phyloP scores from a whole-genome alignment of 805 yeast genomes.

The Candida tammaniensis region DNA sequence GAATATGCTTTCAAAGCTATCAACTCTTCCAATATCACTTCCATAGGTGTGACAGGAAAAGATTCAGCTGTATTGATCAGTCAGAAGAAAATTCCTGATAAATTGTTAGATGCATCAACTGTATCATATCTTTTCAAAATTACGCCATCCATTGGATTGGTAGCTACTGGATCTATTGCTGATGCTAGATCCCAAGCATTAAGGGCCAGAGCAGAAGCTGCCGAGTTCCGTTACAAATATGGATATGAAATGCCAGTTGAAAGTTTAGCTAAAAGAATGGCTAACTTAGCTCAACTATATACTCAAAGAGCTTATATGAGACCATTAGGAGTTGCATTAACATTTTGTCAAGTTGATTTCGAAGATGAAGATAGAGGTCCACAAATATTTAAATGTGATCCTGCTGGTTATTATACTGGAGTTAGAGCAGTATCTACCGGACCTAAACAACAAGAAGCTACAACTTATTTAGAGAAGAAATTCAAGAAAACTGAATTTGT shows the following conservation, averaged over 20 bases:
- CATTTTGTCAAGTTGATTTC: conserved; percentile 67
- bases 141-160: conserved; percentile 79
- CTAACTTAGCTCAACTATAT: conserved; percentile 90
- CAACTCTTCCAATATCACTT: conserved; percentile 86
- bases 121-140: conserved; percentile 84
- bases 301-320: conserved; percentile 99
- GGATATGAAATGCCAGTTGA: conserved; percentile 98
- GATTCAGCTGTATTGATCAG: conserved; percentile 85
- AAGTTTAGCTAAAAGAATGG: conserved; percentile 89
- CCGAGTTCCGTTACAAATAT: conserved; percentile 89
- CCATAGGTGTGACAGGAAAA: conserved; percentile 82
- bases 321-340: conserved; percentile 92
- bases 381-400: conserved; percentile 87
- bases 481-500: conserved; percentile 67
- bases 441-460: conserved; percentile 95
- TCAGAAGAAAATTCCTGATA: conserved; percentile 96
- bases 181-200: conserved; percentile 90
- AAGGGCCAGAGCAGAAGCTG: conserved; percentile 93
- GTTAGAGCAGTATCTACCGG: conserved; percentile 93
- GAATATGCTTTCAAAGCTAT: conserved; percentile 98
- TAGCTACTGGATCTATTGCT: conserved; percentile 93
- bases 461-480: conserved; percentile 84
- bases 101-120: conserved; percentile 81
- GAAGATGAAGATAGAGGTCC: conserved; percentile 89
- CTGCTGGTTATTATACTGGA: conserved; percentile 93